phyloP scores from a whole-genome alignment of 2,329 filamentous ascomycete species.

The Diaporthe ampelina region DNA sequence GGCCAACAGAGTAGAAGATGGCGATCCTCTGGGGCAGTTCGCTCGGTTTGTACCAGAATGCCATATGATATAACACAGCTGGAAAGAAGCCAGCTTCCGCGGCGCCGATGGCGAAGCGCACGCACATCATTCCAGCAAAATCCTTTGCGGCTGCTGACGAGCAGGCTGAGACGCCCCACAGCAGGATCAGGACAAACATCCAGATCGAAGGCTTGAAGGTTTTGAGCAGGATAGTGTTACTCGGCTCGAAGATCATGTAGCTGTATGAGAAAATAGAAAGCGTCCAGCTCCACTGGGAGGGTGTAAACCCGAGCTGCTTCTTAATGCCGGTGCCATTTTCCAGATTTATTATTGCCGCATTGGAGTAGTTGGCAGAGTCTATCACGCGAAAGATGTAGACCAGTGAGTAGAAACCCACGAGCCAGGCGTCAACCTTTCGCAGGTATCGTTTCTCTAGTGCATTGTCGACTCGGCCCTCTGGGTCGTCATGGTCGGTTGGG shows the following conservation, averaged over 20 bases:
- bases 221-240: conserved; percentile 5
- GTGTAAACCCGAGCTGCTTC: conserved; percentile 21
- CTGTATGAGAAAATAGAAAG: conserved; percentile 12
- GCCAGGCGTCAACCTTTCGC: conserved; percentile 17
- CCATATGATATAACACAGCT: conserved; percentile 16
- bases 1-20: conserved; percentile 10
- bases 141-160: conserved; percentile 9
- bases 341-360: conserved; percentile 12
- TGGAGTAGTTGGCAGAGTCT: conserved; percentile 21
- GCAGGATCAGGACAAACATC: conserved; percentile 23
- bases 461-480: not conserved
- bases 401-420: conserved; percentile 14
- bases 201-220: conserved; percentile 23
- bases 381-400: conserved; percentile 23
- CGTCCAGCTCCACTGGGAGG: conserved; percentile 19
- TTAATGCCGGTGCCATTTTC: conserved; percentile 16
- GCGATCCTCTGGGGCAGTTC: not conserved
- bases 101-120: conserved; percentile 12
- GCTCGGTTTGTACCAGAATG: not conserved
- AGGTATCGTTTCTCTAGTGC: conserved; percentile 1
- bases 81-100: conserved; percentile 14
- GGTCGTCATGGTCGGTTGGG: not conserved
- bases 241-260: conserved; percentile 21
- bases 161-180: conserved; percentile 7
- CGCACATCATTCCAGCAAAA: conserved; percentile 24